Conservation (phyloP, 306 rosid species). For the Pueraria montana region DNA sequence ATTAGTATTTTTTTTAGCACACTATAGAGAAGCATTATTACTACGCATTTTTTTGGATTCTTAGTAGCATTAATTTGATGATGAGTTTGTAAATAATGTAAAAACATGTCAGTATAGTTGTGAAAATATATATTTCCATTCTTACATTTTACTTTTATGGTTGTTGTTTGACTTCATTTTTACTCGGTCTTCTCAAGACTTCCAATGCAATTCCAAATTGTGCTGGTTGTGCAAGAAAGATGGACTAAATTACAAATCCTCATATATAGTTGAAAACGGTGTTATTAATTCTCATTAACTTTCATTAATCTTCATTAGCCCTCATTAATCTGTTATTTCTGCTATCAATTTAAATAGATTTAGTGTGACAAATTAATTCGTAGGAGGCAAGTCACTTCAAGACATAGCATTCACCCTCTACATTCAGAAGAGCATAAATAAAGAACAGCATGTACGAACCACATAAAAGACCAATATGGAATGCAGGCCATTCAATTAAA, state of each 20-base stretch:
- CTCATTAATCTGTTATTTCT: neutral
- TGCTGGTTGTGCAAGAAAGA: neutral
- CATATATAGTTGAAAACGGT: neutral
- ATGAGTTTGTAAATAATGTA: conserved; percentile 56
- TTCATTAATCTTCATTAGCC: neutral
- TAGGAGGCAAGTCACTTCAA: neutral
- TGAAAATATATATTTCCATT: conserved; percentile 36
- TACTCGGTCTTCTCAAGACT: neutral
- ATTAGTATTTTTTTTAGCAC: conserved; percentile 31
- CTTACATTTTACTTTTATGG: neutral
- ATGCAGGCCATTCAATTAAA: neutral
- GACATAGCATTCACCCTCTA: neutral
- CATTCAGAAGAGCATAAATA: neutral
- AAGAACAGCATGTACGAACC: neutral
- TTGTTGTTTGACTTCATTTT: neutral
- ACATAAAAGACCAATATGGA: neutral
- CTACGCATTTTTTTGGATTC: conserved; percentile 45
- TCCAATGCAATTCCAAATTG: neutral
- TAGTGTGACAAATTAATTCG: neutral
- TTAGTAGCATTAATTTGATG: conserved; percentile 39
- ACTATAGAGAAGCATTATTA: conserved; percentile 41
- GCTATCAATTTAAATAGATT: neutral
- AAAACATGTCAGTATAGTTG: conserved; percentile 22
- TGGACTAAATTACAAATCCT: neutral
- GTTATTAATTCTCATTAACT: neutral